These are phyloP conservation scores for Cladosporium sp. DNA, from an alignment of 2,329 filamentous ascomycete genomes.

Conservation along the genomic window DNA sequence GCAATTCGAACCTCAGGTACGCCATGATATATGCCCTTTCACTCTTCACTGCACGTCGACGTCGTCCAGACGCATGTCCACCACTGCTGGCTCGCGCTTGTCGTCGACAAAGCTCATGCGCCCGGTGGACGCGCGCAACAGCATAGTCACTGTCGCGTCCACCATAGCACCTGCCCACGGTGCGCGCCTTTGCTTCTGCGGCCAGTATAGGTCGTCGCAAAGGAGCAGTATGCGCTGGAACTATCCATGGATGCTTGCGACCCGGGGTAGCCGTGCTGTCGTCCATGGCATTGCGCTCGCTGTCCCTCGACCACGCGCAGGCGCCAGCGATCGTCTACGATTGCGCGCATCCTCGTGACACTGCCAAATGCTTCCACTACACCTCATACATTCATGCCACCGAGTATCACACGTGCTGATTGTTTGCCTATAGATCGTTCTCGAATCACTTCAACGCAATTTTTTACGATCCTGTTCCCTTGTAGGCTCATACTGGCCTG, in stretches of 20 bases:
- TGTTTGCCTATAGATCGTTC: not conserved
- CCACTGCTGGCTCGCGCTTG: not conserved
- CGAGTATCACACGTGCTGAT: not conserved
- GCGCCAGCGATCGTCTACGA: not conserved
- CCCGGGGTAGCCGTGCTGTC: not conserved
- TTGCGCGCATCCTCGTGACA: not conserved
- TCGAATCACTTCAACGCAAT: not conserved
- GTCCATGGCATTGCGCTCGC: not conserved
- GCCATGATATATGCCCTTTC: not conserved
- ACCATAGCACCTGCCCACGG: not conserved
- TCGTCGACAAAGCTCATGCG: not conserved
- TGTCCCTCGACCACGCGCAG: not conserved
- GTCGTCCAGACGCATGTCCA: not conserved
- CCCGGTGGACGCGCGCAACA: slow-evolving; percentile 6
- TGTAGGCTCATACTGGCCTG: not conserved
- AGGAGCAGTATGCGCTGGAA: not conserved
- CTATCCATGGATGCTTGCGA: not conserved
- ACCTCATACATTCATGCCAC: not conserved
- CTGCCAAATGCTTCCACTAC: not conserved
- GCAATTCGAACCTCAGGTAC: slow-evolving; percentile 16
- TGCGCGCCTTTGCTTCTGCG: not conserved
- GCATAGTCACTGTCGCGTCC: slow-evolving; percentile 5
- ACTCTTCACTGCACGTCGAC: not conserved
- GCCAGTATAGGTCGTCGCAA: not conserved
- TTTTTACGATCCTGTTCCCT: not conserved